Evolutionary conservation across 1,284 basidiomycete species (phyloP).

Genomic region (Termitomyces sp.): DNA sequence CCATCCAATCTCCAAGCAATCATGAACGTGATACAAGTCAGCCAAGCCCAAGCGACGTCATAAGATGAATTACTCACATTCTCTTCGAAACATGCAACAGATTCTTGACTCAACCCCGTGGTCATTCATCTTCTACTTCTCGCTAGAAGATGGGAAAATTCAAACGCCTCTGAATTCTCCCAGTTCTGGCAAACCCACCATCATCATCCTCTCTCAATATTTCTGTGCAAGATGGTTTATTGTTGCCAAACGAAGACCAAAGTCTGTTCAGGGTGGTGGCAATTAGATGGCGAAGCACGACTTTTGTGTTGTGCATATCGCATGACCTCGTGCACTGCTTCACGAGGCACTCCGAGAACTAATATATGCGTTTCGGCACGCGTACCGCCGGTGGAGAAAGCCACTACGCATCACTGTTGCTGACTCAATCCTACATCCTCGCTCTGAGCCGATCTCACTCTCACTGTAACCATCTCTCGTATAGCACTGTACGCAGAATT

Average conservation of each 20-base stretch:
- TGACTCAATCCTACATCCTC: constrained; percentile 64
- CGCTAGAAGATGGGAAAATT: too few relatives aligned
- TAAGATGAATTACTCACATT: too few relatives aligned
- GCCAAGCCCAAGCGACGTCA: too few relatives aligned
- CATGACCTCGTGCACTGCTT: not conserved
- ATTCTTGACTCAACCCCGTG: too few relatives aligned
- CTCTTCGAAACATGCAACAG: too few relatives aligned
- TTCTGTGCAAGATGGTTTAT: not conserved
- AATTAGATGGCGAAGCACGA: not conserved
- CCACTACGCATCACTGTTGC: not conserved
- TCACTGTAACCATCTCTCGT: too few relatives aligned
- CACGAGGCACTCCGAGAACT: not conserved
- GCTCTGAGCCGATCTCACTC: constrained; percentile 65
- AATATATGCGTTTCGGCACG: not conserved
- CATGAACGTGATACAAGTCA: too few relatives aligned
- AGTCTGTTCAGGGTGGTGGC: not conserved
- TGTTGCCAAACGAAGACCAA: not conserved
- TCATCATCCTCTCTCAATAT: not conserved
- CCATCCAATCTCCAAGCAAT: too few relatives aligned
- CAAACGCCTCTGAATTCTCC: too few relatives aligned
- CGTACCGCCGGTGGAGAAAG: not conserved
- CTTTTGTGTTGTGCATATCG: not conserved
- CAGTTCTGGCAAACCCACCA: too few relatives aligned
- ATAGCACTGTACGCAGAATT: constrained; percentile 48
- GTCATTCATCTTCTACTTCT: too few relatives aligned